Percentiles rank a stretch among this genome's conserved stretches.
Evolutionary conservation across 2,329 filamentous ascomycete genomes (phyloP).

Genomic region (Ambrosiella cleistominuta): DNA sequence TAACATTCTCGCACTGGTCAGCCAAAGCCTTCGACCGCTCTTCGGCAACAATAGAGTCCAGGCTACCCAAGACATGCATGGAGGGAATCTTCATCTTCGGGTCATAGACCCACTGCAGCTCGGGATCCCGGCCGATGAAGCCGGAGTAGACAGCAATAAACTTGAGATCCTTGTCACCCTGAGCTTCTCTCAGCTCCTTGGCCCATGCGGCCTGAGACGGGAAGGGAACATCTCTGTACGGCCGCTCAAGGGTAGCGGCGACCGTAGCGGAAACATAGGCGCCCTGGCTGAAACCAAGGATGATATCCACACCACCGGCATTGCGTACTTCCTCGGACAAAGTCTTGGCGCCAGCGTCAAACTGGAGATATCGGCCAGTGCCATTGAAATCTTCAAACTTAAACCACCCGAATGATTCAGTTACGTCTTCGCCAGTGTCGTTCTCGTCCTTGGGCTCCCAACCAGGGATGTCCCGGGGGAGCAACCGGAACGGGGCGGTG

Average conservation of each 20-base stretch:
- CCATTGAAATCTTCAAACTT: conserved; percentile 46
- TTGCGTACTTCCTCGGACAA: conserved; percentile 45
- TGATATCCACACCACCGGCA: conserved; percentile 55
- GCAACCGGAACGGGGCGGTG: conserved; percentile 47
- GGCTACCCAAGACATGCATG: conserved; percentile 63
- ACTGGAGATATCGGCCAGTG: conserved; percentile 42
- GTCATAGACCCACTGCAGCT: conserved; percentile 49
- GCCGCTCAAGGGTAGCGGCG: conserved; percentile 50
- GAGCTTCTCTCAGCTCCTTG: conserved; percentile 29
- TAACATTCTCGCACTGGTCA: conserved; percentile 39
- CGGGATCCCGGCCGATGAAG: conserved; percentile 45
- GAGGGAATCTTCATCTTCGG: conserved; percentile 60
- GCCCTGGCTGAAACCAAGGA: conserved; percentile 71
- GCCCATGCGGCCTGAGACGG: conserved; percentile 25
- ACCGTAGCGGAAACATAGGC: conserved; percentile 56
- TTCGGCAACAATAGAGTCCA: conserved; percentile 84
- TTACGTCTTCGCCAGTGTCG: conserved; percentile 21
- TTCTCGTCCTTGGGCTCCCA: conserved; percentile 32
- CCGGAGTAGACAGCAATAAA: conserved; percentile 67
- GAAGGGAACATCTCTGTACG: conserved; percentile 16
- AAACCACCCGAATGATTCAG: conserved; percentile 69
- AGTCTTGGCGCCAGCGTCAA: conserved; percentile 48
- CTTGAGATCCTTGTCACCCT: conserved; percentile 32
- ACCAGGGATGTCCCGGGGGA: conserved; percentile 50
- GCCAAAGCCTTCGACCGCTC: conserved; percentile 47